Base-by-base conservation (phyloP, 2,329 filamentous ascomycete genomes). In the Pseudogymnoascus sp. region DNA sequence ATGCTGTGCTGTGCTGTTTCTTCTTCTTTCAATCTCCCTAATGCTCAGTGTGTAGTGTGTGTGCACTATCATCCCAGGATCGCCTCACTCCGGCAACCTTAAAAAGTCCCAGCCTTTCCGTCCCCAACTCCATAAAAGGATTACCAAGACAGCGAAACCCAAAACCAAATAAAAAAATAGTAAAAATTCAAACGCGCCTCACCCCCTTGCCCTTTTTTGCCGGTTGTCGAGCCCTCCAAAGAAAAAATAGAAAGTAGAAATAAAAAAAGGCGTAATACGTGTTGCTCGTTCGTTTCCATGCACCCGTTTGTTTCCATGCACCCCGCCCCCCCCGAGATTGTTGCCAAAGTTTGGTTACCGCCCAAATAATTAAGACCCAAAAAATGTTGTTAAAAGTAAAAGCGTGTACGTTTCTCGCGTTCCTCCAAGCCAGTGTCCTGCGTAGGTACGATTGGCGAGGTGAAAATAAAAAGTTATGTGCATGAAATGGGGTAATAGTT, bases 191-290 rank as follows among this genome's bases (percentile, higher is more conserved):
- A 50, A 50, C 41, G 22, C 41, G 41, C 41, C 41, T 30, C 22
- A 22, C 15, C 7, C 20, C 39, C 39, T 22, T 6, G 18, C 8
- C 39, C 39, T 18, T 43, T 50, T 50, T 50, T 50, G 41, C 41
- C 41, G 2, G 14, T 47, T 25, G 6, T 22, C 39, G 18, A 14
- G 18, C 39, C 39, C 8, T 6, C n/a, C 4, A 47, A 15, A 38
- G 8, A 18, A 37, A 9, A 14, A 43, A 22, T 36, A 36, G 9
- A 25, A 50, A 28, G 2, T 20, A 50, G 28, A 12, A 30, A 15
- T 8, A 50, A 50, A 50, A 50, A 30, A 50, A 50, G 41, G 41
- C 41, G 41, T 50, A 50, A 50, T 50, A 50, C 41, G 41, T 50
- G 41, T 50, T 50, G 41, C 41, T 50, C 41, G 41, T 50, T 30